phyloP scores from a whole-genome alignment of 225 moss, liverwort and hornwort genomes.

The Asterella californica region DNA sequence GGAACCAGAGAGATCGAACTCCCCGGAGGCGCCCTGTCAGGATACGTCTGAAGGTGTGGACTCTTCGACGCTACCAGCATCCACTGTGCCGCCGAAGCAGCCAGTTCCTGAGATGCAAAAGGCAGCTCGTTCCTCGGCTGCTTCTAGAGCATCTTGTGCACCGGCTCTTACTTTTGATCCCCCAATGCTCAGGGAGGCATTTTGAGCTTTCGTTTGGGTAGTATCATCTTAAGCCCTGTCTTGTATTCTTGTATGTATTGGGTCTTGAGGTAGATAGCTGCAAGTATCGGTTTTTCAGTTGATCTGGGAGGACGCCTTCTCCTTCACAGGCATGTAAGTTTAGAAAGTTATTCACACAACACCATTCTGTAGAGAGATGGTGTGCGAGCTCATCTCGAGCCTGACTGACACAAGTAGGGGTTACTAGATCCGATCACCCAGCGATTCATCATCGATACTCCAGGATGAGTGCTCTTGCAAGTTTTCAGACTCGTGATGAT shows the following conservation, averaged over 20 bases:
- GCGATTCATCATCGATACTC: constrained; percentile 1
- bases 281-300: not conserved
- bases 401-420: constrained; percentile 6
- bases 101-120: constrained; percentile 26
- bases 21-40: not conserved
- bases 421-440: not conserved
- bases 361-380: not conserved
- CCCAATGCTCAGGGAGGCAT: constrained; percentile 34
- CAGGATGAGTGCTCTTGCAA: constrained; percentile 13
- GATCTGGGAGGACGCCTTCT: not conserved
- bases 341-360: not conserved
- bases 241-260: not conserved
- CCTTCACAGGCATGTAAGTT: constrained; percentile 4
- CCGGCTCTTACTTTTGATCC: constrained; percentile 47
- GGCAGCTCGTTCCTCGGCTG: constrained; percentile 17
- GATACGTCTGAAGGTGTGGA: not conserved
- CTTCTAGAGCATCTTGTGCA: constrained; percentile 37
- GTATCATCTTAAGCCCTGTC: not conserved
- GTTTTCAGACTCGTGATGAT: not conserved
- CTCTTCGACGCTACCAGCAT: not conserved
- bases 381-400: constrained; percentile 16
- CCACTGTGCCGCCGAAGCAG: not conserved
- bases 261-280: constrained; percentile 8
- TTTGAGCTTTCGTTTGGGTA: constrained; percentile 24
- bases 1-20: constrained; percentile 6